Evolutionary conservation across 495 filamentous ascomycete species (phyloP).

Genomic region (Penicillium coprophilum): DNA sequence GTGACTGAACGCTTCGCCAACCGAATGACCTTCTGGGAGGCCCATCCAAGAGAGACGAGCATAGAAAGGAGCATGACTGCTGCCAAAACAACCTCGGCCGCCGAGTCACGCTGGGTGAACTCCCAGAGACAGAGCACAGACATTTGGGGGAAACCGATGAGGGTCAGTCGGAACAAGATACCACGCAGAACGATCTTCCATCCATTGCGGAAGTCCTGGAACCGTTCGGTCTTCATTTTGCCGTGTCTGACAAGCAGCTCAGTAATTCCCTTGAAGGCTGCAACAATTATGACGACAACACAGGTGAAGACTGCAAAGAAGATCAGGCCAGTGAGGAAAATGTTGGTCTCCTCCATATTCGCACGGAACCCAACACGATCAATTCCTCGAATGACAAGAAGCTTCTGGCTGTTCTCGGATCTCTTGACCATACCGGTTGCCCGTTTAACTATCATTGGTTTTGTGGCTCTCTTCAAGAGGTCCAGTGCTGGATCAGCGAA

Average conservation of each 20-base stretch:
- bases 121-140: constrained; percentile 92
- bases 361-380: constrained; percentile 85
- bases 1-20: constrained; percentile 84
- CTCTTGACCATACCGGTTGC: constrained; percentile 36
- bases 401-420: constrained; percentile 49
- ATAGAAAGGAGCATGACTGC: constrained; percentile 87
- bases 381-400: constrained; percentile 78
- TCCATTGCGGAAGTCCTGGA: constrained; percentile 90
- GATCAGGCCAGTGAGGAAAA: constrained; percentile 87
- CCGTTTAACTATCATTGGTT: constrained; percentile 50
- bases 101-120: constrained; percentile 79
- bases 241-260: constrained; percentile 69
- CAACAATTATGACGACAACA: constrained; percentile 67
- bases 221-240: constrained; percentile 84
- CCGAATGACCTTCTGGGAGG: constrained; percentile 81
- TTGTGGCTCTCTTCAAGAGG: constrained; percentile 47
- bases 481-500: constrained; percentile 38
- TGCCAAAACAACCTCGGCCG: constrained; percentile 83
- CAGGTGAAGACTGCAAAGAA: constrained; percentile 88
- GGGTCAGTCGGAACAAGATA: constrained; percentile 83
- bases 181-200: constrained; percentile 87
- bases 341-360: constrained; percentile 84
- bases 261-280: constrained; percentile 74
- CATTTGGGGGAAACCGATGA: constrained; percentile 95
- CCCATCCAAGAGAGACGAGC: constrained; percentile 78